Base-by-base conservation (phyloP, 2,329 filamentous ascomycete genomes). In the Cordyceps fumosorosea region DNA sequence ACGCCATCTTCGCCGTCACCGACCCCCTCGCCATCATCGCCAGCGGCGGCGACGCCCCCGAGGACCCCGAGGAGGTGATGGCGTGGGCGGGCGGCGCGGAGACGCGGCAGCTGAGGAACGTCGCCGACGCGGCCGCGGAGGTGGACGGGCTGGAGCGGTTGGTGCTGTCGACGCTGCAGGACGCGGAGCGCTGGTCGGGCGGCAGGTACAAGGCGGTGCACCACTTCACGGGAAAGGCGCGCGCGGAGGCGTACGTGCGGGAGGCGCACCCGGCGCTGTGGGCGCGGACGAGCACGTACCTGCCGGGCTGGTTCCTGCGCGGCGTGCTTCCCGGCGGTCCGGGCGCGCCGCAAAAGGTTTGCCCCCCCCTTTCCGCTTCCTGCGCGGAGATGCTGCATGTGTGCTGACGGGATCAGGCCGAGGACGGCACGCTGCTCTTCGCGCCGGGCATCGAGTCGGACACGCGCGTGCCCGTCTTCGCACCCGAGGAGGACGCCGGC, bases 151-250 rank as follows among this genome's bases (percentile, higher is more conserved):
- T 80, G 2, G 71, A 79, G 42, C 66, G 73, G 5, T 72, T 80
- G 18, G 63, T 81, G 3, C 64, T 76, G 2, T 78, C 76, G 4
- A 71, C 70, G 0, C 64, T 80, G 0, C 69, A 71, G 1, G 67
- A 77, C 65, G 69, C 70, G 1, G 68, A 65, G 8, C 75, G 73
- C 62, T 72, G 70, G 69, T 76, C 73, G n/a, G 67, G 66, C 11
- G 78, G 78, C 0, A 76, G 77, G 64, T 78, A 78, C 60, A 72
- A 61, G 3, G 67, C 70, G 16, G 73, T 78, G 0, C 74, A 74
- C 54, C 76, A 80, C 65, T 78, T 77, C 61, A 75, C 79, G 47
- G 67, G 70, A 14, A 80, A 80, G 64, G 76, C 74, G 5, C 67
- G 67, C 0, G 71, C 69, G 5, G 69, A 66, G 2, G 65, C 69